These are phyloP conservation scores for Lithospermum erythrorhizon DNA, from an alignment of 257 asterid species.

Conservation along the genomic window DNA sequence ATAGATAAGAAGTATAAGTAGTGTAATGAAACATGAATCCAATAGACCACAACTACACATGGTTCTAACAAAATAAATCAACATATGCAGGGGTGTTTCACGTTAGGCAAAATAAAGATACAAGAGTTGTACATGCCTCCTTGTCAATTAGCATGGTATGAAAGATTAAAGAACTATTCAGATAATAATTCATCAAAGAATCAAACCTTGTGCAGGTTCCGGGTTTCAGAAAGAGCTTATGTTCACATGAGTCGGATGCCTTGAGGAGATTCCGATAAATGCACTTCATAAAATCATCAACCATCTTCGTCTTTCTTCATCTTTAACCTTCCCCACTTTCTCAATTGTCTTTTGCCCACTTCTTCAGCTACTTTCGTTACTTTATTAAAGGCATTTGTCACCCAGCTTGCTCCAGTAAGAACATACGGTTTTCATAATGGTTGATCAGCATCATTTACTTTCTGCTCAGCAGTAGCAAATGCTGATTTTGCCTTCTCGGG, in stretches of 20 bases:
- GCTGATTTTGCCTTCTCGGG: constrained; percentile 81
- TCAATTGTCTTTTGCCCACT: constrained; percentile 71
- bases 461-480: constrained; percentile 72
- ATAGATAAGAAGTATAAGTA: too few relatives aligned
- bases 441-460: constrained; percentile 63
- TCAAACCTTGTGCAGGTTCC: constrained; percentile 43
- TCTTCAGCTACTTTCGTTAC: constrained; percentile 85
- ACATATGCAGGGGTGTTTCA: neutral
- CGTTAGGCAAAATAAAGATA: neutral
- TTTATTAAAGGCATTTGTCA: constrained; percentile 60
- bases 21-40: too few relatives aligned
- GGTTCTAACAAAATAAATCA: neutral
- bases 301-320: constrained; percentile 73
- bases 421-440: constrained; percentile 79
- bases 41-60: too few relatives aligned
- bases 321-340: constrained; percentile 67
- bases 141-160: constrained; percentile 10
- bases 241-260: constrained; percentile 38
- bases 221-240: constrained; percentile 56
- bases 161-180: constrained; percentile 3
- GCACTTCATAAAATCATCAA: constrained; percentile 68
- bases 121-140: constrained; percentile 23
- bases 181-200: constrained; percentile 37
- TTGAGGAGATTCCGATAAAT: constrained; percentile 72
- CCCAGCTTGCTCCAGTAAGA: constrained; percentile 80